These are phyloP conservation scores for Gillenia trifoliata DNA, from an alignment of 306 rosid genomes.

Conservation along the genomic window DNA sequence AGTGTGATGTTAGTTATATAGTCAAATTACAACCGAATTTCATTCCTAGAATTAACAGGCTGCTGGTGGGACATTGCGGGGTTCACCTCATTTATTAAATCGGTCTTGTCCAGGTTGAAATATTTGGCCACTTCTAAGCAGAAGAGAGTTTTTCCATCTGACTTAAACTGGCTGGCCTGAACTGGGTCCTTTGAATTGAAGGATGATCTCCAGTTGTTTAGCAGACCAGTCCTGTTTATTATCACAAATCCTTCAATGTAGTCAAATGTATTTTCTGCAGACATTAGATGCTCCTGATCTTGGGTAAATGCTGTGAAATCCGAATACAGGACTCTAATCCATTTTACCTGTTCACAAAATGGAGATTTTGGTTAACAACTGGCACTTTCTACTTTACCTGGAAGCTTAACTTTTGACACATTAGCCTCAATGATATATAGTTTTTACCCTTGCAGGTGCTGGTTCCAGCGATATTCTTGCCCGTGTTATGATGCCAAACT, in stretches of 20 bases:
- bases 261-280: constrained; percentile 54
- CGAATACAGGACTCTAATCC: constrained; percentile 68
- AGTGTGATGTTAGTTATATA: background rate
- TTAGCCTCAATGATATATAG: background rate
- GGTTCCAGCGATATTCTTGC: constrained; percentile 79
- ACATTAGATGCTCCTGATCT: constrained; percentile 81
- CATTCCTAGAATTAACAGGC: background rate
- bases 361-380: background rate
- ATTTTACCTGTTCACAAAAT: constrained; percentile 45
- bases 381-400: background rate
- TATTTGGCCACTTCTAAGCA: constrained; percentile 90
- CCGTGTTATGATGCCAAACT: constrained; percentile 86
- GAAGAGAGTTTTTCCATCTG: constrained; percentile 81
- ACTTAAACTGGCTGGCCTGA: constrained; percentile 82
- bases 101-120: constrained; percentile 39
- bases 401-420: background rate
- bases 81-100: constrained; percentile 54
- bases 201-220: constrained; percentile 93
- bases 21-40: background rate
- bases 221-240: constrained; percentile 81
- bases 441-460: constrained; percentile 69
- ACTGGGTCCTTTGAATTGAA: constrained; percentile 84
- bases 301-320: constrained; percentile 49
- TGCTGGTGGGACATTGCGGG: background rate
- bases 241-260: constrained; percentile 91